Conservation (phyloP, 1,284 basidiomycete species). For the Trichosporon sp. region DNA sequence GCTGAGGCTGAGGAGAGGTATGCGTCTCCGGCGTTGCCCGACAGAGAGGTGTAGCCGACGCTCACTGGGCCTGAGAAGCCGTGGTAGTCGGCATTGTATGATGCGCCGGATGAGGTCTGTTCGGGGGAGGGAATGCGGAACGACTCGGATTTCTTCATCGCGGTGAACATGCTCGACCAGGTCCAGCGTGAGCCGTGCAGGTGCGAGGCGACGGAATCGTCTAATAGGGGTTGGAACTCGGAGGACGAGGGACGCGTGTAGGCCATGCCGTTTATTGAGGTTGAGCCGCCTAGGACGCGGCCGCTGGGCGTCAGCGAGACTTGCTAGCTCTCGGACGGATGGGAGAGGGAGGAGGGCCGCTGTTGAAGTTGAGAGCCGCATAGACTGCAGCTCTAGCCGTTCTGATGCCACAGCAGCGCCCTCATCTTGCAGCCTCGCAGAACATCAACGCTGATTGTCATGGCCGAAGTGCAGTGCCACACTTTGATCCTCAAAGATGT, state of each 20-base stretch:
- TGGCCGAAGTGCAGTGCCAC: too few species aligned
- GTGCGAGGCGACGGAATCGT: constrained; percentile 8
- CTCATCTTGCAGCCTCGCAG: too few species aligned
- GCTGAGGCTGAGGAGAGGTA: constrained; percentile 52
- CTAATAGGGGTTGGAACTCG: constrained; percentile 53
- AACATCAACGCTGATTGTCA: too few species aligned
- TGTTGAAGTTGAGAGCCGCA: too few species aligned
- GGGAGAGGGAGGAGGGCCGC: too few species aligned
- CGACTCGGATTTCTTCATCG: constrained; percentile 57
- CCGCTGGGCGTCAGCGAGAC: constrained; percentile 7
- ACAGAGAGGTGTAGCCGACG: constrained; percentile 48
- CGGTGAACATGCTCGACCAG: constrained; percentile 55
- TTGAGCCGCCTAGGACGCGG: constrained; percentile 24
- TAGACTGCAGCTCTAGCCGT: too few species aligned
- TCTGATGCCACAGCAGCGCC: too few species aligned
- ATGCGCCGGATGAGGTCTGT: constrained; percentile 53
- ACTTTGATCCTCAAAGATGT: too few species aligned
- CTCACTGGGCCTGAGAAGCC: constrained; percentile 56
- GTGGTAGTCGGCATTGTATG: constrained; percentile 48
- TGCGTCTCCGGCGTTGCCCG: constrained; percentile 57
- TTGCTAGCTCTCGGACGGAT: neutral
- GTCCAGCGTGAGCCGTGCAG: constrained; percentile 53
- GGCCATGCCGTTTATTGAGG: constrained; percentile 26
- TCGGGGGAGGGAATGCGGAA: constrained; percentile 56
- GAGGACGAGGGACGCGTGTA: constrained; percentile 59